Conservation (phyloP, 768 basidiomycete species). For the Pleurotus cornucopiae region DNA sequence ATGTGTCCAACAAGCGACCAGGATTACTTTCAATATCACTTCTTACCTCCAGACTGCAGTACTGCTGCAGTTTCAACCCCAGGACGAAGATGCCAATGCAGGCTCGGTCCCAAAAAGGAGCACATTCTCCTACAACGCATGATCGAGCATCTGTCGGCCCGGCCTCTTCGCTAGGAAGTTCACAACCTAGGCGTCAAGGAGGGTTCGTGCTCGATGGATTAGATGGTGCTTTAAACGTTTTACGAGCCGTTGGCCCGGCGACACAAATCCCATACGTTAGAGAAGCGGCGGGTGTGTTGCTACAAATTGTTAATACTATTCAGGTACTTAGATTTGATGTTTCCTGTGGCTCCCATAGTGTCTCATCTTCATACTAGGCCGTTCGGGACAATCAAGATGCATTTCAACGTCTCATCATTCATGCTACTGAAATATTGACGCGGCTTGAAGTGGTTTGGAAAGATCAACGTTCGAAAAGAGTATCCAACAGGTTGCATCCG, state of each 20-base stretch:
- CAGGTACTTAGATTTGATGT: neutral
- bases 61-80: too few relatives aligned
- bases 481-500: neutral
- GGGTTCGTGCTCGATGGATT: neutral
- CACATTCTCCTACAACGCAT: too few relatives aligned
- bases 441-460: neutral
- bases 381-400: slow-evolving; percentile 5
- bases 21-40: too few relatives aligned
- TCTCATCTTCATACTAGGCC: neutral
- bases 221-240: neutral
- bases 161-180: too few relatives aligned
- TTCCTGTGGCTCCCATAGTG: neutral
- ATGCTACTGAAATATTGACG: neutral
- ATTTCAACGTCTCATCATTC: neutral
- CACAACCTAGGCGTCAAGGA: neutral
- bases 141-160: too few relatives aligned
- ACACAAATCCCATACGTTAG: slow-evolving; percentile 2
- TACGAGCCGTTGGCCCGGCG: neutral
- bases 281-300: neutral
- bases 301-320: slow-evolving; percentile 2
- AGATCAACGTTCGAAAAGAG: neutral
- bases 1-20: too few relatives aligned
- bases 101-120: too few relatives aligned
- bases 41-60: too few relatives aligned
- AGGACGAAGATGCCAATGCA: too few relatives aligned